These are phyloP conservation scores for Gracilaria gracilis DNA, from an alignment of 23 red algal species.

Conservation along the genomic window DNA sequence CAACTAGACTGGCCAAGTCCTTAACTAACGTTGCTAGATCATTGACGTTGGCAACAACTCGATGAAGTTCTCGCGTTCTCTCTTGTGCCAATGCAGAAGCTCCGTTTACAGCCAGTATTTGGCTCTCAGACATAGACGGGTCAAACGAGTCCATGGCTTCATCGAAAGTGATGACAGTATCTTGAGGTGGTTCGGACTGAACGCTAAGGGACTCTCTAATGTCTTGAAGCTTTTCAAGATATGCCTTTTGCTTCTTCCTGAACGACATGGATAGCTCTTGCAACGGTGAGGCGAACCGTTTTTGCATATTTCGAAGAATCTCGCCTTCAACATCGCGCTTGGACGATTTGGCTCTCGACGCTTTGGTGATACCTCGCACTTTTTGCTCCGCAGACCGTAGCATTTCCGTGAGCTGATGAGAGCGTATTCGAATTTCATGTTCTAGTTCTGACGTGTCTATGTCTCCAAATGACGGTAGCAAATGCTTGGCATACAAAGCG, in stretches of 20 bases:
- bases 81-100: constrained; percentile 61
- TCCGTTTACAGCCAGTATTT: constrained; percentile 54
- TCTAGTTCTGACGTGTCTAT: constrained; percentile 77
- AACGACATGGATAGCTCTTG: constrained; percentile 81
- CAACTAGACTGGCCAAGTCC: constrained; percentile 85
- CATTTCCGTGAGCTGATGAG: constrained; percentile 69
- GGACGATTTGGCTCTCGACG: neutral
- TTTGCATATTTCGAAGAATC: constrained; percentile 82
- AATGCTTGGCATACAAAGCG: constrained; percentile 63
- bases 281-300: constrained; percentile 75
- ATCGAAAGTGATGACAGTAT: neutral
- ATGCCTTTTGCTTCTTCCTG: constrained; percentile 81
- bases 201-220: constrained; percentile 45
- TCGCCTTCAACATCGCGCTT: constrained; percentile 53
- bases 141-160: constrained; percentile 41
- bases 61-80: constrained; percentile 62
- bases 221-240: constrained; percentile 79
- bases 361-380: constrained; percentile 53
- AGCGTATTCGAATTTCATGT: constrained; percentile 57
- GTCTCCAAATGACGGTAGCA: constrained; percentile 87
- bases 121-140: constrained; percentile 58
- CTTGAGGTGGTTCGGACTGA: constrained; percentile 1
- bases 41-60: constrained; percentile 77
- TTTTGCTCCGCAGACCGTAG: constrained; percentile 75
- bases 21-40: constrained; percentile 89